These are phyloP conservation scores for Hippophae rhamnoides DNA, from an alignment of 306 rosid genomes.

Conservation along the genomic window DNA sequence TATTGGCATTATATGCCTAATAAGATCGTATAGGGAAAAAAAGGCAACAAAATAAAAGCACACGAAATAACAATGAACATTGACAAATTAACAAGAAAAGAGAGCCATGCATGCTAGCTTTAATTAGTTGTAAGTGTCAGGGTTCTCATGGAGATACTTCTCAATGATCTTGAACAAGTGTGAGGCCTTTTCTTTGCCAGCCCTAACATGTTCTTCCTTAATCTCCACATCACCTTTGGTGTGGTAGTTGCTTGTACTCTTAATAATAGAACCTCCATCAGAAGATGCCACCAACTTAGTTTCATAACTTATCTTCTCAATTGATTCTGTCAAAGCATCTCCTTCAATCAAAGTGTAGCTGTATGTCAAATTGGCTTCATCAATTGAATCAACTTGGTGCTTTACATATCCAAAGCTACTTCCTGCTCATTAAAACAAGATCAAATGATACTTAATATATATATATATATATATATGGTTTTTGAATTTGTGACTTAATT, in stretches of 20 bases:
- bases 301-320: conserved; percentile 37
- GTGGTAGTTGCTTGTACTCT: conserved; percentile 27
- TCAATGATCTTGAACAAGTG: conserved; percentile 39
- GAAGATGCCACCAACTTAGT: conserved; percentile 27
- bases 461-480: background rate
- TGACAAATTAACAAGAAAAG: background rate
- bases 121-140: conserved; percentile 25
- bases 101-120: background rate
- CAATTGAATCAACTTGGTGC: conserved; percentile 32
- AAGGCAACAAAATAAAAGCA: background rate
- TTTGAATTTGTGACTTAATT: background rate
- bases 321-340: conserved; percentile 20
- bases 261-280: conserved; percentile 37
- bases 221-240: conserved; percentile 23
- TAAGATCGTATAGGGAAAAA: background rate
- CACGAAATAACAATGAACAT: background rate
- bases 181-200: conserved; percentile 28
- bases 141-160: conserved; percentile 29
- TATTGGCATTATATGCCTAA: background rate
- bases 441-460: no score
- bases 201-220: conserved; percentile 24
- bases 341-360: conserved; percentile 42
- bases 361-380: conserved; percentile 21
- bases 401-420: conserved; percentile 21
- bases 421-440: conserved; percentile 13